Evolutionary conservation across 106 monocot genomes (phyloP).

Genomic region (Apostasia shenzhenica): DNA sequence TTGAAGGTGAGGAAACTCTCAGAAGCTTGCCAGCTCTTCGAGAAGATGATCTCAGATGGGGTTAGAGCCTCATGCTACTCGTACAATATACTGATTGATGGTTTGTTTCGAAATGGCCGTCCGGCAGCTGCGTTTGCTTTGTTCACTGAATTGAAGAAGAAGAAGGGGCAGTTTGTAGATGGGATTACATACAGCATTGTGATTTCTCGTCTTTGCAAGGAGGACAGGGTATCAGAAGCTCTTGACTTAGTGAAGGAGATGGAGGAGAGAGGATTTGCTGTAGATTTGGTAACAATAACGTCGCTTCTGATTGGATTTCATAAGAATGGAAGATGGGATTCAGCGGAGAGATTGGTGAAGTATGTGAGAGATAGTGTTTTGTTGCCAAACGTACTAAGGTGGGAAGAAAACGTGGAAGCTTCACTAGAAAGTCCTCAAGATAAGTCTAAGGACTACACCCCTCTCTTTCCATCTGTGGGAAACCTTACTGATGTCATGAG

Average conservation of each 20-base stretch:
- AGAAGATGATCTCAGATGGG: conserved; percentile 77
- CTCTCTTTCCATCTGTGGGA: conserved; percentile 56
- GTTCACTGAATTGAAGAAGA: conserved; percentile 73
- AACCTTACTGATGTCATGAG: conserved; percentile 39
- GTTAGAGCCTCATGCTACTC: conserved; percentile 50
- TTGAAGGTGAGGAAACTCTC: conserved; percentile 65
- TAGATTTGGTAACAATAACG: conserved; percentile 75
- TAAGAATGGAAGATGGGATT: conserved; percentile 57
- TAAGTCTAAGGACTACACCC: conserved; percentile 53
- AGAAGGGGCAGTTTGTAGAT: conserved; percentile 75
- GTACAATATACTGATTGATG: conserved; percentile 85
- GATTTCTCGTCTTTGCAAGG: conserved; percentile 55
- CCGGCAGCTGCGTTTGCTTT: conserved; percentile 47
- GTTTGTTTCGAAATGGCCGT: conserved; percentile 62
- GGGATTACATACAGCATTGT: conserved; percentile 70
- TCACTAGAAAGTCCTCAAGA: conserved; percentile 51
- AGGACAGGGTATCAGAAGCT: conserved; percentile 50
- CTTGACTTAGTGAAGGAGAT: conserved; percentile 82
- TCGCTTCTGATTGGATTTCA: conserved; percentile 63
- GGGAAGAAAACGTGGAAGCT: conserved; percentile 66
- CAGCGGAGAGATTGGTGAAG: conserved; percentile 60
- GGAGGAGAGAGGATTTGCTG: conserved; percentile 76
- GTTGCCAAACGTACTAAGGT: conserved; percentile 47
- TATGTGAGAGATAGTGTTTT: conserved; percentile 45
- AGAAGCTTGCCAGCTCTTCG: conserved; percentile 77